These are phyloP conservation scores for Cytospora mali DNA, from an alignment of 2,329 filamentous ascomycete species.

Conservation along the genomic window DNA sequence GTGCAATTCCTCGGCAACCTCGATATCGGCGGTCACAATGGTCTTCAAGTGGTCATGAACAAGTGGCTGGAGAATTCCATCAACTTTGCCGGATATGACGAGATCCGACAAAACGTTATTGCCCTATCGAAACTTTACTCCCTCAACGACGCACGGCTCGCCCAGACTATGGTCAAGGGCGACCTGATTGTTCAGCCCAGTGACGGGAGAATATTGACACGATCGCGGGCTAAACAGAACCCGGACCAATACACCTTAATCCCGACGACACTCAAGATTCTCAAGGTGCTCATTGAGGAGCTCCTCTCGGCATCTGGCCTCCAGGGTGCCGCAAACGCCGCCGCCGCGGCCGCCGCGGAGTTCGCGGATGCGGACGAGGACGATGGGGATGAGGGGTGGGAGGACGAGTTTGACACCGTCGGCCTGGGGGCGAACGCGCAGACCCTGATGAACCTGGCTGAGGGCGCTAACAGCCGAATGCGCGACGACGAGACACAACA, in stretches of 20 bases:
- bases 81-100: conserved; percentile 97
- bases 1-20: conserved; percentile 89
- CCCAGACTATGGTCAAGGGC: conserved; percentile 83
- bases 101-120: conserved; percentile 95
- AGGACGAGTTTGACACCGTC: conserved; percentile 77
- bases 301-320: conserved; percentile 76
- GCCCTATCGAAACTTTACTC: conserved; percentile 90
- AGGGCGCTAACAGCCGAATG: conserved; percentile 62
- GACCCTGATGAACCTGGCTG: conserved; percentile 79
- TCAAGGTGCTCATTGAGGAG: conserved; percentile 95
- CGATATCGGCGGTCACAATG: conserved; percentile 76
- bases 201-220: conserved; percentile 87
- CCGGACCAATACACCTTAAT: conserved; percentile 90
- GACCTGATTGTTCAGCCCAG: conserved; percentile 77
- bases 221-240: conserved; percentile 84
- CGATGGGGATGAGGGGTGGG: conserved; percentile 82
- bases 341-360: conserved; percentile 61
- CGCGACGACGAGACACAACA: conserved; percentile 89
- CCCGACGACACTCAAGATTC: conserved; percentile 86
- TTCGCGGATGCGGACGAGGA: conserved; percentile 61
- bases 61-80: conserved; percentile 98
- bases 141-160: conserved; percentile 78
- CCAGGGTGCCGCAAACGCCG: conserved; percentile 61
- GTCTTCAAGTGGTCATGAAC: conserved; percentile 83
- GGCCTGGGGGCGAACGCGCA: conserved; percentile 74